phyloP scores from a whole-genome alignment of 1,284 basidiomycete species.

The Rhizoctonia solani region DNA sequence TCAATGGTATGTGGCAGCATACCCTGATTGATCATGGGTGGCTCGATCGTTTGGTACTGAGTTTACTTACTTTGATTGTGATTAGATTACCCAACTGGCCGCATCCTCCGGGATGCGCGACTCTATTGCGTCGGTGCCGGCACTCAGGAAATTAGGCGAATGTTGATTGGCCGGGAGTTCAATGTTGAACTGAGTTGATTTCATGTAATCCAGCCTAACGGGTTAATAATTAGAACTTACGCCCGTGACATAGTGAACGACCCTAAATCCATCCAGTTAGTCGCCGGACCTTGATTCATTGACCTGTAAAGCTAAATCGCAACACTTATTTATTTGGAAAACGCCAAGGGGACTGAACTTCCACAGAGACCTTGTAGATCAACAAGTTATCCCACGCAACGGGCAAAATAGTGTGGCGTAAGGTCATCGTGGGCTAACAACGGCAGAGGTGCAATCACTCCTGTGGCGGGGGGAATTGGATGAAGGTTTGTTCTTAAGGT shows the following conservation, averaged over 20 bases:
- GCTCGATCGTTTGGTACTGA: neutral
- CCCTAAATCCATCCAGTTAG: too few relatives aligned
- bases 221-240: neutral
- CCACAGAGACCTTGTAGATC: neutral
- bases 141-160: constrained; percentile 87
- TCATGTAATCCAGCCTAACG: too few relatives aligned
- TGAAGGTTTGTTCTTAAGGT: too few relatives aligned
- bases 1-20: constrained; percentile 73
- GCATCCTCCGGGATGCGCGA: constrained; percentile 81
- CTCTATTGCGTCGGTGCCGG: constrained; percentile 91
- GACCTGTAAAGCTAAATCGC: neutral
- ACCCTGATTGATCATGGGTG: neutral
- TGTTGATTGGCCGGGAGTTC: constrained; percentile 89
- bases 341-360: neutral
- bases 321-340: neutral
- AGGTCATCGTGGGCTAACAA: neutral
- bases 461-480: neutral
- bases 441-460: neutral
- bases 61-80: neutral
- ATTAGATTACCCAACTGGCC: constrained; percentile 83
- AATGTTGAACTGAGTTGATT: constrained; percentile 60
- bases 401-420: neutral
- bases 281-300: too few relatives aligned
- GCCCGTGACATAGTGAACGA: neutral
- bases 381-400: neutral